These are phyloP conservation scores for Apium graveolens DNA, from an alignment of 129 eudicot genomes.

Conservation along the genomic window DNA sequence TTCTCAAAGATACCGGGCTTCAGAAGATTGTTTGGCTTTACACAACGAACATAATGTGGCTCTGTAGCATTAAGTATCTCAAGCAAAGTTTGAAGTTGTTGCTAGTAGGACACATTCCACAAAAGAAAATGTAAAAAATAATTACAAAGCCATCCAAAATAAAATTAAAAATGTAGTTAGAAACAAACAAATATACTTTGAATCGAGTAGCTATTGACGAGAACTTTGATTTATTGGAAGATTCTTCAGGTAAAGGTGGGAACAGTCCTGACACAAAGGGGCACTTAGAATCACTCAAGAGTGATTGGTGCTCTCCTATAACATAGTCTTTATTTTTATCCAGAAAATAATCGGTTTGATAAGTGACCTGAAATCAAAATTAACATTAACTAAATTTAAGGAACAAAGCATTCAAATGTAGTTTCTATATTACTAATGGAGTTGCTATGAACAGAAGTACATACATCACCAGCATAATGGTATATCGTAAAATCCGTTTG, in stretches of 20 bases:
- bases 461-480: constrained; percentile 97
- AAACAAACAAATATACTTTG: constrained; percentile 40
- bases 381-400: background rate
- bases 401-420: background rate
- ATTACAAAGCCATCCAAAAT: background rate
- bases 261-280: constrained; percentile 75
- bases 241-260: constrained; percentile 71
- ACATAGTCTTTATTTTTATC: constrained; percentile 94
- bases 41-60: constrained; percentile 26
- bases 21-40: constrained; percentile 23
- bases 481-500: constrained; percentile 72
- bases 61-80: constrained; percentile 26
- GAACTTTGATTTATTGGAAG: constrained; percentile 76
- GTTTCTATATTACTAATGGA: background rate
- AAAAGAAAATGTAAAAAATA: constrained; percentile 7
- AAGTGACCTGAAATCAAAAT: constrained; percentile 63
- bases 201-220: constrained; percentile 77
- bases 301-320: constrained; percentile 83
- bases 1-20: constrained; percentile 27
- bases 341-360: constrained; percentile 77
- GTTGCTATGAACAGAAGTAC: constrained; percentile 16
- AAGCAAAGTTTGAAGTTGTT: constrained; percentile 16
- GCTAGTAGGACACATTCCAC: constrained; percentile 13
- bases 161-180: background rate
- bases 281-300: constrained; percentile 68